Base-by-base conservation (phyloP, 495 filamentous ascomycete genomes). In the Penicillium riverlandense region DNA sequence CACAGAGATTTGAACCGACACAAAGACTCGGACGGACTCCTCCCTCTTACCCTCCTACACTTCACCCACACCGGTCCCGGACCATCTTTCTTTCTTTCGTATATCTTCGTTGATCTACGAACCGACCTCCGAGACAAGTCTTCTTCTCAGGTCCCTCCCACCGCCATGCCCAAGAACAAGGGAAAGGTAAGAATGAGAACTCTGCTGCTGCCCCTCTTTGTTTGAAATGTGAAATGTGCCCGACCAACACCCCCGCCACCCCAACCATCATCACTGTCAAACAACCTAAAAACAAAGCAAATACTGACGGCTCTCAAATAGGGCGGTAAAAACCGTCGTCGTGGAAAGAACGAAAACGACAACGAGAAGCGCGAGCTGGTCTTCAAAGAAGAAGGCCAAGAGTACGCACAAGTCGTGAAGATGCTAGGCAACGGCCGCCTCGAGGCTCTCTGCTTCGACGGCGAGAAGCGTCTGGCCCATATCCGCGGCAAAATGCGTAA, bases 331-430 rank as follows among this genome's bases (percentile, higher is more conserved):
- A 98, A 98, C 71, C 75, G 92, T 65, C 82, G 92, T 74, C 84
- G 92, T 71, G 92, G 92, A 70, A 98, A 97, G 88, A 98, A 98
- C 79, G 92, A 98, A 77, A 97, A 96, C 77, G 90, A 94, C 76
- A 96, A 96, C 61, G 91, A 96, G 76, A 96, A 96, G 82, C 92
- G 92, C 63, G 92, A 98, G 70, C 79, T 98, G 41, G 87, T 87
- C 48, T 98, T 97, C 83, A 96, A 96, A 70, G 92, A 97, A 66
- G 92, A 97, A 56, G 92, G 92, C 50, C 92, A 98, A 78, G 92
- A 97, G 75, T 98, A 98, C 64, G 92, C 92, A 27, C 92, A 97
- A 75, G 92, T 96, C 59, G 73, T 96, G 51, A 96, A 96, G 77
- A 97, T 97, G 92, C 77, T 96, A 37, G 92, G 92, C 41, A 98